phyloP scores from a whole-genome alignment of 768 basidiomycete species.

The Pholiota conissans region DNA sequence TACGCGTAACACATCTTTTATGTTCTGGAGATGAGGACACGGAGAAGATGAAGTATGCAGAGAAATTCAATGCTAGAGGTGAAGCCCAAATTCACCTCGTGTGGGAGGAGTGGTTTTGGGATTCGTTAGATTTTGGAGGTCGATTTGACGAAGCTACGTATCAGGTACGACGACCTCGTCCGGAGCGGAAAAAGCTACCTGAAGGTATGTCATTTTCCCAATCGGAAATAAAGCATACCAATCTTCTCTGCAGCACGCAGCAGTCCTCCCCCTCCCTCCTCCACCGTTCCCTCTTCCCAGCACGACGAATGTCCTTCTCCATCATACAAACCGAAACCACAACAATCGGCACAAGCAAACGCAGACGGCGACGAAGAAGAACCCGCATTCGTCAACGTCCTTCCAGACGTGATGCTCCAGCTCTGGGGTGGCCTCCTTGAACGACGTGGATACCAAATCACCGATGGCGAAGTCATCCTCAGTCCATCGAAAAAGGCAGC shows the following conservation, averaged over 20 bases:
- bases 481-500: slow-evolving; percentile 52
- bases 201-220: slow-evolving; percentile 19
- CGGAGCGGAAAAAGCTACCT: slow-evolving; percentile 45
- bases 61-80: slow-evolving; percentile 66
- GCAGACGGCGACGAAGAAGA: slow-evolving; percentile 48
- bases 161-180: slow-evolving; percentile 57
- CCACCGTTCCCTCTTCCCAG: slow-evolving; percentile 22
- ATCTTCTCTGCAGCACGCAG: slow-evolving; percentile 17
- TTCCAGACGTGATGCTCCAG: slow-evolving; percentile 61
- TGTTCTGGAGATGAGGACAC: slow-evolving; percentile 68
- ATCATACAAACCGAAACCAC: slow-evolving; percentile 12
- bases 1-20: slow-evolving; percentile 83
- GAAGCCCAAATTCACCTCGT: slow-evolving; percentile 78
- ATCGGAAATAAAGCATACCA: not conserved
- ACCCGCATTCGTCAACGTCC: slow-evolving; percentile 53
- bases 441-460: slow-evolving; percentile 64
- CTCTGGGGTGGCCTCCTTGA: slow-evolving; percentile 73
- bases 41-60: slow-evolving; percentile 78
- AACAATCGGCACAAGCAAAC: not conserved
- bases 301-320: slow-evolving; percentile 20
- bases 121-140: slow-evolving; percentile 78
- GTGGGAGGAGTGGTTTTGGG: slow-evolving; percentile 99
- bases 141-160: slow-evolving; percentile 66
- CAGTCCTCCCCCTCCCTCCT: slow-evolving; percentile 20
- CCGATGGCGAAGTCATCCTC: slow-evolving; percentile 56